phyloP scores from a whole-genome alignment of 1,139 yeast genomes.

The Sugiyamaella novakii region DNA sequence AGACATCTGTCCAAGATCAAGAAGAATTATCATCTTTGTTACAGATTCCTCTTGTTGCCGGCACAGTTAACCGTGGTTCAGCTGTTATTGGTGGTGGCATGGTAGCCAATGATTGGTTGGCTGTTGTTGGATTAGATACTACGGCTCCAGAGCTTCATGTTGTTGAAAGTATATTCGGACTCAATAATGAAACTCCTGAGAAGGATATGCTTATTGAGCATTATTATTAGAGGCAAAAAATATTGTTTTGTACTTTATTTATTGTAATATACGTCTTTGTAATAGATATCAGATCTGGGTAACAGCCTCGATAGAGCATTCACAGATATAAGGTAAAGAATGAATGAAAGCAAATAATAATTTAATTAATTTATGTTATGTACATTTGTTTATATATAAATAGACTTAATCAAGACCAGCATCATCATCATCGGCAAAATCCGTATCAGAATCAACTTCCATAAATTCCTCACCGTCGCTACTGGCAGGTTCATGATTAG shows the following conservation, averaged over 20 bases:
- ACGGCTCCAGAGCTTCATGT: conserved; percentile 98
- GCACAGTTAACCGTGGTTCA: conserved; percentile 97
- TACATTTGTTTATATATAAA: conserved; percentile 2
- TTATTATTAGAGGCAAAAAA: conserved; percentile 37
- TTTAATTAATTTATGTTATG: not conserved
- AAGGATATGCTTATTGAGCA: conserved; percentile 47
- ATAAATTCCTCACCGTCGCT: conserved; percentile 57
- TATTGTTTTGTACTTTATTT: conserved; percentile 11
- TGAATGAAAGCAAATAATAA: too few species aligned
- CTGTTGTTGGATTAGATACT: conserved; percentile 95
- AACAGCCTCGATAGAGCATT: too few species aligned
- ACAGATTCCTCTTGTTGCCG: conserved; percentile 98
- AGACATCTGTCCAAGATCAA: conserved; percentile 95
- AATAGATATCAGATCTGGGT: too few species aligned
- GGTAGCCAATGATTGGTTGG: conserved; percentile 98
- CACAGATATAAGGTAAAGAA: too few species aligned
- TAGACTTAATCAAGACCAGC: conserved; percentile 21
- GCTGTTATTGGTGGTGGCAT: conserved; percentile 98
- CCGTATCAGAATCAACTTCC: conserved; percentile 50
- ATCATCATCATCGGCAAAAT: conserved; percentile 20
- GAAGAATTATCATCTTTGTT: conserved; percentile 93
- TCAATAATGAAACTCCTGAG: conserved; percentile 45
- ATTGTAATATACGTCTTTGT: conserved; percentile 21
- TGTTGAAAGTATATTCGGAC: conserved; percentile 83
- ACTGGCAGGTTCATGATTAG: conserved; percentile 76